Evolutionary conservation across 805 yeast species (phyloP), one percentile per base, ranked within the genome.

Genomic region (Yamadazyma olivae): DNA sequence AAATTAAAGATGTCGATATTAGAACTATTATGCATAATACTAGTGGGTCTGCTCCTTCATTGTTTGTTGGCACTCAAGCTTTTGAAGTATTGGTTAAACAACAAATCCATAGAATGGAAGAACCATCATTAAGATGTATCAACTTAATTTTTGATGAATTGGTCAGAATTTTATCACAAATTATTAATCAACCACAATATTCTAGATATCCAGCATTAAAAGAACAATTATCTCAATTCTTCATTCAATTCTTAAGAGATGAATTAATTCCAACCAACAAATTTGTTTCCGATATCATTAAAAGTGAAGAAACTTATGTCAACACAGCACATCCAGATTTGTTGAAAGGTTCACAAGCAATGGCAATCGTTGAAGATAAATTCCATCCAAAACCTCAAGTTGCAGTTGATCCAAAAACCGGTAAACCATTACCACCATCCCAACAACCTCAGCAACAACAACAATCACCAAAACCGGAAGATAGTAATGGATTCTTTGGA

Each of bases 271-370:
- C 99, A 43, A 88, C 99, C 16, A 88, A 83, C 56, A 74, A 75
- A 36, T 86, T 93, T 53, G 96, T 90, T 27, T 61, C 71, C 22
- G 97, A 93, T 59, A 74, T 93, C 40, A 88, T 93, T 49, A 69
- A 63, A 40, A 71, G 95, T 41, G 99, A 93, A 64, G 91, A 90
- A 54, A 83, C 95, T 3, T 93, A 93, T 61, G 89, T 93, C 50
- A 93, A 93, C 64, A 93, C 99, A 4, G 98, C 96, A 2, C 99
- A 93, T 57, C 97, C 98, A 3, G 98, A 93, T 59, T 77, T 93
- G 54, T 74, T 93, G 50, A 90, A 86, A 59, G 99, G 99, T 31
- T 83, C 95, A 22, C 90, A 84, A 54, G 98, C 98, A 5, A 83
- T 91, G 93, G 80, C 85, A 4, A 81, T 88, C 59, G 96, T 93